Evolutionary conservation across 192 early-diverging fungal genomes (phyloP).

Genomic region (Coemansia biformis): DNA sequence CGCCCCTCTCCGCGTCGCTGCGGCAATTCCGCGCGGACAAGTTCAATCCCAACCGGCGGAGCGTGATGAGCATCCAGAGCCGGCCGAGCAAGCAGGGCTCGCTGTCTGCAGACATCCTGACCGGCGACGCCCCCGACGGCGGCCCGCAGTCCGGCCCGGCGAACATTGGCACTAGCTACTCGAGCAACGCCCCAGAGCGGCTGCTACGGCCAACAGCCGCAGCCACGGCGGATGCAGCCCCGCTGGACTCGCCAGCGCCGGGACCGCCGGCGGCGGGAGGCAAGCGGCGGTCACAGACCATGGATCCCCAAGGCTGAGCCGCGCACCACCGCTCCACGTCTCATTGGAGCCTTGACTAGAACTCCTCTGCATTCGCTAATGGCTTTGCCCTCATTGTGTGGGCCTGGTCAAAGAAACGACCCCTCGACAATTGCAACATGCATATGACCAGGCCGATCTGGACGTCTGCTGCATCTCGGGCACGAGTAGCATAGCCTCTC

Average conservation of each 20-base stretch:
- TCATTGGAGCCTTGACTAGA: too few relatives aligned
- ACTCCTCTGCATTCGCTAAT: too few relatives aligned
- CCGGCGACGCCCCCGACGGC: slow-evolving; percentile 6
- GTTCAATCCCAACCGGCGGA: slow-evolving; percentile 22
- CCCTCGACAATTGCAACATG: too few relatives aligned
- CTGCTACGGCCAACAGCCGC: slow-evolving; percentile 6
- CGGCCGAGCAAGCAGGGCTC: slow-evolving; percentile 10
- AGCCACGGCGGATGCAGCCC: too few relatives aligned
- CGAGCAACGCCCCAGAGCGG: slow-evolving; percentile 27
- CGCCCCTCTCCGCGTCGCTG: slow-evolving; percentile 34
- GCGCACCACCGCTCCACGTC: too few relatives aligned
- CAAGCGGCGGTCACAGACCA: slow-evolving; percentile 41
- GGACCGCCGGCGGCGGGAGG: background rate
- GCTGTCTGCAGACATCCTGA: slow-evolving; percentile 5
- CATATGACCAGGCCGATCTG: too few relatives aligned
- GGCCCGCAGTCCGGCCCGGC: slow-evolving; percentile 23
- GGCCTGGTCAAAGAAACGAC: too few relatives aligned
- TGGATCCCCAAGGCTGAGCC: slow-evolving; percentile 13
- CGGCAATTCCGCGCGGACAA: slow-evolving; percentile 27
- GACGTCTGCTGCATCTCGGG: too few relatives aligned
- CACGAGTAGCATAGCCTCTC: too few relatives aligned
- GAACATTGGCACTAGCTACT: slow-evolving; percentile 27
- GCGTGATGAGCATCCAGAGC: slow-evolving; percentile 24
- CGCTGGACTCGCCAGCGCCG: background rate
- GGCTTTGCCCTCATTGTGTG: too few relatives aligned